Evolutionary conservation across 257 asterid genomes (phyloP), one percentile per base, ranked within the genome.

Genomic region (Solanum dulcamara): DNA sequence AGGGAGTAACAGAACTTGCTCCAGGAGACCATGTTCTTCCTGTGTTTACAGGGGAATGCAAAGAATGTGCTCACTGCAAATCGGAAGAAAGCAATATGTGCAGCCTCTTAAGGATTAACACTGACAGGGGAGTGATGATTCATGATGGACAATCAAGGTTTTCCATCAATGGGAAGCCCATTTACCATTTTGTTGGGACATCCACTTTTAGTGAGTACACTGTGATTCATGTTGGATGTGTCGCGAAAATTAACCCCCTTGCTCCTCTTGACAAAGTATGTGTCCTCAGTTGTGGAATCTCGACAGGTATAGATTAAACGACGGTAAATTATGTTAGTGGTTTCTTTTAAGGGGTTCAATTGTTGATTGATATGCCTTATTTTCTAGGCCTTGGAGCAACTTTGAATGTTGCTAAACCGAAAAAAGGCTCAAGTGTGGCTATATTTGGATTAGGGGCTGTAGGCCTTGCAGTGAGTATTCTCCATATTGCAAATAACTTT

Each of bases 191-290:
- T 53, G 88, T 93, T 51, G 98, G 98, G 26, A 94, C 97, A 0
- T 95, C 98, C 20, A 93, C 98, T 2, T 95, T 94, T 37, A 93
- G 94, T 66, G 94, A 95, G 35, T 93, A 91, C 91, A 93, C 98
- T 14, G 98, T 95, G n/a, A 86, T 90, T 40, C 97, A 95, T 87
- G 96, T 87, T 77, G 98, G 98, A 24, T 94, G 98, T 72, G 86
- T 93, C 17, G 96, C 97, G 13, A 93, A 93, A 72, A 93, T 95
- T 88, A 92, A 90, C 50, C 98, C 97, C 2, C 83, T 57, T 57
- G 98, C 98, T 40, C 97, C 98, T 20, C 92, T 95, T 51, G 98
- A 95, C 82, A 95, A 92, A 92, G 97, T 93, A 2, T 95, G 97
- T 83, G 89, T 94, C 1, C 93, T 95, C 2, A 94, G 98, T 74